phyloP scores from a whole-genome alignment of 768 basidiomycete genomes.

The Cyclocybe aegerita region DNA sequence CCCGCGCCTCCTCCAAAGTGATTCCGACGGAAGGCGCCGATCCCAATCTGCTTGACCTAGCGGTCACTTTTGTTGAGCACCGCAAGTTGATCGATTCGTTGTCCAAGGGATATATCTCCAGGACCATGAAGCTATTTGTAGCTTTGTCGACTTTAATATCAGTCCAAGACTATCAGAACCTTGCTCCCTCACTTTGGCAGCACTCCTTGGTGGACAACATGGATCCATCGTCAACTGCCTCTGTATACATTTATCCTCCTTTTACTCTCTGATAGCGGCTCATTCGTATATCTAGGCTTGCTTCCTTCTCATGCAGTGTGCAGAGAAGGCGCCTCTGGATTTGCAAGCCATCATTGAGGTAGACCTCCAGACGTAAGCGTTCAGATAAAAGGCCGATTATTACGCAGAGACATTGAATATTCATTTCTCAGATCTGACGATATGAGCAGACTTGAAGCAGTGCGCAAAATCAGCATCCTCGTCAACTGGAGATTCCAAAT shows the following conservation, averaged over 20 bases:
- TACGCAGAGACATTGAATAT: neutral
- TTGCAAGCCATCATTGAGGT: conserved; percentile 49
- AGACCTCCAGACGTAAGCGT: conserved; percentile 53
- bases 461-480: conserved; percentile 55
- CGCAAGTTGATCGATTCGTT: conserved; percentile 42
- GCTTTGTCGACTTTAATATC: conserved; percentile 55
- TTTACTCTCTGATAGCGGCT: neutral
- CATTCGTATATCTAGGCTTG: conserved; percentile 40
- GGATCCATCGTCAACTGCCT: conserved; percentile 41
- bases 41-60: conserved; percentile 27
- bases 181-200: conserved; percentile 61
- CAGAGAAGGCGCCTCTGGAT: conserved; percentile 57
- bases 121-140: conserved; percentile 61
- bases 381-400: neutral
- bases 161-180: conserved; percentile 44
- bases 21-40: conserved; percentile 3
- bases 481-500: conserved; percentile 73
- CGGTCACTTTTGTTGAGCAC: conserved; percentile 34
- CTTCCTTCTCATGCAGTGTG: conserved; percentile 72
- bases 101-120: conserved; percentile 42
- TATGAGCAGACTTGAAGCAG: conserved; percentile 46
- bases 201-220: conserved; percentile 40
- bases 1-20: conserved; percentile 6
- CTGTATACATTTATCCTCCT: conserved; percentile 38
- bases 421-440: conserved; percentile 41